Evolutionary conservation across 768 basidiomycete genomes (phyloP), one percentile per base, ranked within the genome.

Genomic region (Pleurotus tuoliensis): DNA sequence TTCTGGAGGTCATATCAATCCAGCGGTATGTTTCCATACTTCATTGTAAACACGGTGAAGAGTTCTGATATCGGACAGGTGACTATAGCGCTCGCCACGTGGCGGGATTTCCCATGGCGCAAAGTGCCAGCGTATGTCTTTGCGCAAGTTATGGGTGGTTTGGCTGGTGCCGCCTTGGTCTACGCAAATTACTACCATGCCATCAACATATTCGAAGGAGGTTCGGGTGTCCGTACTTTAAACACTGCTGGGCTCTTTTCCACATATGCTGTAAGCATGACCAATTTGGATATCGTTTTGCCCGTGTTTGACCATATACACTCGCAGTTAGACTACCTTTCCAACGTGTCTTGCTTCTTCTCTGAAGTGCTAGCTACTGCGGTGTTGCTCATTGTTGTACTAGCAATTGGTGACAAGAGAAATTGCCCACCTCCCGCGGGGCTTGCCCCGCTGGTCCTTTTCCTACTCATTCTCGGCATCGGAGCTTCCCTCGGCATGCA

Each of bases 1-100:
- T 56, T 88, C 88, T 46, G 88, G 86, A 5, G 88, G 87, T 25
- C 88, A 91, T 63, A 80, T 89, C 59, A 90, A 90, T 63, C 87
- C 87, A 37, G 84, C 85, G 30, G 87, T 84, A 67, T 15, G 76
- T 70, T 7, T 55, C 2, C 4, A 3, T 38, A 20, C 9, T 40
- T 34, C 30, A 44, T 46, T 34, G 22, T 48, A 37, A 37, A 47
- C 16, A 16, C 34, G 47, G 30, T 47, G 43, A 12, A 5, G 12
- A 11, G 40, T 24, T 27, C n/a, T n/a, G 25, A 15, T 1, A 16
- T 55, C 34, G 27, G 30, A 9, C 20, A 79, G 77, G 71, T 83
- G 22, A 84, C 82, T n/a, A 69, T 84, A 59, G 73, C 78, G 13
- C 57, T 83, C 43, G 80, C 79, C 4, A 68, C 77, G 11, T 73